phyloP scores from a whole-genome alignment of 1,284 basidiomycete genomes.

The Malassezia arunalokei region DNA sequence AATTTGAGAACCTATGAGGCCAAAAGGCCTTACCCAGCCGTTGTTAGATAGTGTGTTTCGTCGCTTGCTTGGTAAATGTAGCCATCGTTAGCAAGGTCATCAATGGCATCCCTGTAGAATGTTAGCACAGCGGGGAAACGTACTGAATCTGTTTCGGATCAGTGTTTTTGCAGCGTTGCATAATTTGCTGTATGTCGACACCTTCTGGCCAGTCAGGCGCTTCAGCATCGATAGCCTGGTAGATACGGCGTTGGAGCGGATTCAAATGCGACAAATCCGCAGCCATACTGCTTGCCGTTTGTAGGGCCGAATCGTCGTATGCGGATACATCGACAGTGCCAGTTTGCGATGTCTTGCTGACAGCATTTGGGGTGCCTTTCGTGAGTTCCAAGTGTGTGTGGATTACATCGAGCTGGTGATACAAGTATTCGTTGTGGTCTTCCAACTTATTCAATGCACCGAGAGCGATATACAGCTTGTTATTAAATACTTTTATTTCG shows the following conservation, averaged over 20 bases:
- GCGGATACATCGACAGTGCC: conserved; percentile 1
- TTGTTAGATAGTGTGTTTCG: conserved; percentile 35
- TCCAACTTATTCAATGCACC: conserved; percentile 49
- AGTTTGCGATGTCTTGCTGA: conserved; percentile 4
- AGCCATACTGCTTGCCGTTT: conserved; percentile 16
- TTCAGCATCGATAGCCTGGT: conserved; percentile 23
- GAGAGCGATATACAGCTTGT: conserved; percentile 61
- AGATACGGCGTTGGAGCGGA: conserved; percentile 22
- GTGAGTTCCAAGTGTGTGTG: conserved; percentile 41
- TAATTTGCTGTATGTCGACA: conserved; percentile 24
- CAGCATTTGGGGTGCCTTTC: conserved; percentile 15
- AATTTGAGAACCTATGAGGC: not conserved
- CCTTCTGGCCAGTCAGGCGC: conserved; percentile 28
- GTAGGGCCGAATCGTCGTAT: conserved; percentile 21
- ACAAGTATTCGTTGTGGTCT: conserved; percentile 70
- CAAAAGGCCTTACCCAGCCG: conserved; percentile 14
- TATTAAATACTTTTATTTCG: conserved; percentile 72
- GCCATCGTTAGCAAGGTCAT: conserved; percentile 31
- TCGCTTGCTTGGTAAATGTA: conserved; percentile 36
- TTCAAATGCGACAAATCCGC: conserved; percentile 22
- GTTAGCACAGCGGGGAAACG: conserved; percentile 1
- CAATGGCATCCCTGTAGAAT: conserved; percentile 22
- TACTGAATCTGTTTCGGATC: conserved; percentile 18
- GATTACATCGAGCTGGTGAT: conserved; percentile 59
- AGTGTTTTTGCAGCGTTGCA: conserved; percentile 20